phyloP scores from a whole-genome alignment of 768 basidiomycete species.

The Artomyces pyxidatus region DNA sequence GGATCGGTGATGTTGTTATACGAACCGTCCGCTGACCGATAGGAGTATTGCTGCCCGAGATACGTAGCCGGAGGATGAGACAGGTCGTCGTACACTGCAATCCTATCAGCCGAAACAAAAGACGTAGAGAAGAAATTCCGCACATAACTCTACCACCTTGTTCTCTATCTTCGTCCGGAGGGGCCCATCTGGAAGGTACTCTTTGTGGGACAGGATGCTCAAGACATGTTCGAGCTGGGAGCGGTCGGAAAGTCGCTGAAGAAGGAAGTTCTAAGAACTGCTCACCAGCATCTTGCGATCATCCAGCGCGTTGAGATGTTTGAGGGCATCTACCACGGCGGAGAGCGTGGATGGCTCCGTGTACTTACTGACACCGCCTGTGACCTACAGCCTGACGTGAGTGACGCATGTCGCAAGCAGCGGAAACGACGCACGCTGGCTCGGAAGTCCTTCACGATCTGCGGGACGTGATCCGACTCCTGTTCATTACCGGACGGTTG shows the following conservation, averaged over 20 bases:
- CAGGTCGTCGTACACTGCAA: conserved; percentile 72
- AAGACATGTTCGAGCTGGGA: conserved; percentile 70
- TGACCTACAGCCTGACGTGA: background rate
- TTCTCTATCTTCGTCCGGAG: conserved; percentile 31
- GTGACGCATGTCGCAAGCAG: background rate
- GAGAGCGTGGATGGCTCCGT: background rate
- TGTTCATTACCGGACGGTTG: too few species aligned
- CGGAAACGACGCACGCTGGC: background rate
- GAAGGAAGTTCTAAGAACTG: too few species aligned
- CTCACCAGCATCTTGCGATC: conserved; percentile 71
- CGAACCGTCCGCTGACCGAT: conserved; percentile 70
- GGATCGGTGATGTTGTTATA: conserved; percentile 66
- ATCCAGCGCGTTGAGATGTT: conserved; percentile 55
- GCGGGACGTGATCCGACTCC: background rate
- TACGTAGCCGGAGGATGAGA: conserved; percentile 69
- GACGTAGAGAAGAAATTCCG: background rate
- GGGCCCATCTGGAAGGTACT: conserved; percentile 31
- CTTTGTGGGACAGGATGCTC: conserved; percentile 43
- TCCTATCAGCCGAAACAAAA: background rate
- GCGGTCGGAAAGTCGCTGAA: too few species aligned
- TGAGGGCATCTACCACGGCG: conserved; percentile 53
- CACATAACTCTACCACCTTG: conserved; percentile 45
- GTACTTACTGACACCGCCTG: background rate
- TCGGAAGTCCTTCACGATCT: conserved; percentile 2
- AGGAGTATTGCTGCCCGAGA: conserved; percentile 54